Percentiles rank a stretch among this genome's conserved stretches.
Conservation (phyloP, 768 basidiomycete genomes). For the Naganishia onofrii region DNA sequence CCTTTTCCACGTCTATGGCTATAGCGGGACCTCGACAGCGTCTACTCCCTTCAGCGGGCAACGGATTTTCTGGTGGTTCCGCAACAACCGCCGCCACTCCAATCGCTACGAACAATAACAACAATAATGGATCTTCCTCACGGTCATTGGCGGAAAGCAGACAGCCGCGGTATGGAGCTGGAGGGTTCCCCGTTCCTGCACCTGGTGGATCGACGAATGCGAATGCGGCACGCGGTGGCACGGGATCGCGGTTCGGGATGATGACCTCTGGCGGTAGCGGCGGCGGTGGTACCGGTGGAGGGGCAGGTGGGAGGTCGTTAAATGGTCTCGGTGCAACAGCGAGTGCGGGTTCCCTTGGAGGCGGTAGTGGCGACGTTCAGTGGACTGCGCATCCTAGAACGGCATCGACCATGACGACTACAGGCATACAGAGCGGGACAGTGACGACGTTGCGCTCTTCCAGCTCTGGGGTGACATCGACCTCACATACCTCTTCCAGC, state of each 20-base stretch:
- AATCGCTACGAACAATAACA: too few species aligned
- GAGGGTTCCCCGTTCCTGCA: neutral
- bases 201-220: neutral
- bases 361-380: neutral
- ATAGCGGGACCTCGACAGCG: too few species aligned
- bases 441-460: neutral
- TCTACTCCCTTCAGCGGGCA: too few species aligned
- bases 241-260: constrained; percentile 26
- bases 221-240: constrained; percentile 15
- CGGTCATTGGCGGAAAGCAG: neutral
- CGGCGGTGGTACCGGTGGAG: too few species aligned
- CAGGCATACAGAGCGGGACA: too few species aligned
- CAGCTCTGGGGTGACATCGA: neutral
- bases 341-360: neutral
- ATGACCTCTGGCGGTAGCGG: neutral
- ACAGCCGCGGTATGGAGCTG: neutral
- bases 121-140: neutral
- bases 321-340: neutral
- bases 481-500: neutral
- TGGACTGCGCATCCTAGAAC: neutral
- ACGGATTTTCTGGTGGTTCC: too few species aligned
- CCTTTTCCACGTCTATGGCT: neutral
- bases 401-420: neutral
- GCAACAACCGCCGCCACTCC: too few species aligned
- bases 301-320: too few species aligned